phyloP scores from a whole-genome alignment of 495 filamentous ascomycete species.

The Neurospora sp. region DNA sequence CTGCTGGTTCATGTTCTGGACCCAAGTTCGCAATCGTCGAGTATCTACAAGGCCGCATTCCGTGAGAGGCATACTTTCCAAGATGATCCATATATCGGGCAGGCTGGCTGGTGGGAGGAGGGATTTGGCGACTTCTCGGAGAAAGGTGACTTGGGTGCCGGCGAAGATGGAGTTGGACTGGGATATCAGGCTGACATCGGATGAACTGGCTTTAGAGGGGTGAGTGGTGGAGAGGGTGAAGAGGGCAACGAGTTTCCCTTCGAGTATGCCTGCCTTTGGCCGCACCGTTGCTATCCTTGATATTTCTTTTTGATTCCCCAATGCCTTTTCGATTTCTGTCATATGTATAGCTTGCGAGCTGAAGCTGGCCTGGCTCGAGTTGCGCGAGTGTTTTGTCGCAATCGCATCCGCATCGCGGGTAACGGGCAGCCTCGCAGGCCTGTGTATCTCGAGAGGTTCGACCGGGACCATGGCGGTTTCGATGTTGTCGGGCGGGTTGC shows the following conservation, averaged over 20 bases:
- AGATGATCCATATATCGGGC: conserved; percentile 31
- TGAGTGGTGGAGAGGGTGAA: conserved; percentile 24
- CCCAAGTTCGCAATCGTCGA: conserved; percentile 37
- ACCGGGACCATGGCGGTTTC: conserved; percentile 9
- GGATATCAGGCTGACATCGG: conserved; percentile 26
- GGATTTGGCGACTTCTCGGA: conserved; percentile 23
- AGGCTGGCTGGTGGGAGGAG: conserved; percentile 18
- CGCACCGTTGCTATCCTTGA: conserved; percentile 29
- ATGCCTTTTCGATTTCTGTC: conserved; percentile 21
- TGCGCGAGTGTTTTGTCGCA: conserved; percentile 8
- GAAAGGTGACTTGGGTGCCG: conserved; percentile 22
- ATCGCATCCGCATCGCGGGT: neutral
- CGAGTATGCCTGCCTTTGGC: conserved; percentile 37
- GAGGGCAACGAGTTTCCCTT: conserved; percentile 34
- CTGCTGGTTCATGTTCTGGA: conserved; percentile 38
- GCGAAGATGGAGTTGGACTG: conserved; percentile 28
- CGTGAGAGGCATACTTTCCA: conserved; percentile 36
- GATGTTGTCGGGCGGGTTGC: neutral
- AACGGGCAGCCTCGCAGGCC: conserved; percentile 8
- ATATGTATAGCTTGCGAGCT: conserved; percentile 5
- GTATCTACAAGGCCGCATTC: conserved; percentile 27
- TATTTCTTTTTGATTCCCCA: conserved; percentile 17
- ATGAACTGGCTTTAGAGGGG: conserved; percentile 14
- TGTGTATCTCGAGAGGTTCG: conserved; percentile 12
- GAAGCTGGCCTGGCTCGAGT: conserved; percentile 14